Percentiles rank a stretch among this genome's conserved stretches.
Evolutionary conservation across 495 filamentous ascomycete genomes (phyloP).

Genomic region (Neurospora tetraspora): DNA sequence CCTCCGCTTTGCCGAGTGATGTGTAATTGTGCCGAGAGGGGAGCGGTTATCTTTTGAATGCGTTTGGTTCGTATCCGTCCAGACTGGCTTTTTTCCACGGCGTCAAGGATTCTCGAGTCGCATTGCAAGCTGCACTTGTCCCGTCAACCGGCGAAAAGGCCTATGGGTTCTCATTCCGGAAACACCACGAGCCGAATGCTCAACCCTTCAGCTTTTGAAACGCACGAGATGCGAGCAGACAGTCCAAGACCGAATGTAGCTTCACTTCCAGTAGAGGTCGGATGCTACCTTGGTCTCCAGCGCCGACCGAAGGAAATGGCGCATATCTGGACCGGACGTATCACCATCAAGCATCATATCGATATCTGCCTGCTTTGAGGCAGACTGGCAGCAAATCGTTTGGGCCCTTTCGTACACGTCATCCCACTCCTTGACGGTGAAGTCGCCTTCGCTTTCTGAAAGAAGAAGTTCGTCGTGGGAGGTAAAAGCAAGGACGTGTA

Average conservation of each 20-base stretch:
- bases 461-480: conserved; percentile 64
- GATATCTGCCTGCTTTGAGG: conserved; percentile 29
- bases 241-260: neutral
- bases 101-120: neutral
- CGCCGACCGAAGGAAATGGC: conserved; percentile 52
- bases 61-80: neutral
- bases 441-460: conserved; percentile 72
- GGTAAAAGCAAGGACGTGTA: conserved; percentile 72
- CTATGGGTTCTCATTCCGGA: neutral
- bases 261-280: conserved; percentile 53
- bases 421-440: conserved; percentile 70
- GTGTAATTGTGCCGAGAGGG: neutral
- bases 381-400: conserved; percentile 47
- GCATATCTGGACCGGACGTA: conserved; percentile 33
- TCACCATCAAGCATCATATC: conserved; percentile 38
- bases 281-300: conserved; percentile 48
- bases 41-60: neutral
- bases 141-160: neutral
- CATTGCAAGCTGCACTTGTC: neutral
- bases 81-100: neutral
- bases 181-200: neutral
- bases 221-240: neutral
- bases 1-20: neutral
- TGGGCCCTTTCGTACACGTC: conserved; percentile 53
- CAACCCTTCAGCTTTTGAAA: neutral